A percentile compares a stretch with the other conserved stretches of the same genome.
phyloP scores from a whole-genome alignment of 1,139 yeast species.

The Yamadazyma diddensiae region DNA sequence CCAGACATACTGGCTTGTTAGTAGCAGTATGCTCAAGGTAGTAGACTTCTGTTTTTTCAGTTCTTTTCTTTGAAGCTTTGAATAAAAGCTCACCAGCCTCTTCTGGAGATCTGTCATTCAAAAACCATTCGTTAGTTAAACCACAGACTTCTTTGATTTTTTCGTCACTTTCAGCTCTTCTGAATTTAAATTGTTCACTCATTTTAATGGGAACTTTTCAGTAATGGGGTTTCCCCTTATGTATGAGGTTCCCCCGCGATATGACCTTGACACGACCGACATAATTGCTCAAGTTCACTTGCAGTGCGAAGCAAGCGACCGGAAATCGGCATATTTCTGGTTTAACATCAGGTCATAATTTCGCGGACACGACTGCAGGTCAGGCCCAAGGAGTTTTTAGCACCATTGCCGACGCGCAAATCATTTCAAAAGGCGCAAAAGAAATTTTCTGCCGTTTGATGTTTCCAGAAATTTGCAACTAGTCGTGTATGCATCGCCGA shows the following conservation, averaged over 20 bases:
- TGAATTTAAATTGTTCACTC: slow-evolving; percentile 17
- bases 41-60: slow-evolving; percentile 21
- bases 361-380: no score
- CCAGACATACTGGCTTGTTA: slow-evolving; percentile 25
- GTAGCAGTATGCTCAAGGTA: slow-evolving; percentile 27
- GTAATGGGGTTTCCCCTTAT: background rate
- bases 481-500: slow-evolving; percentile 1
- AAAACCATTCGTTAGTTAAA: slow-evolving; percentile 31
- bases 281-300: no score
- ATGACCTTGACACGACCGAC: background rate
- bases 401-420: no score
- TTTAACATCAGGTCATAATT: no score
- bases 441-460: background rate
- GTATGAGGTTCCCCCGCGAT: background rate
- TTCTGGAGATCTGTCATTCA: slow-evolving; percentile 22
- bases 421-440: no score
- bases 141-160: slow-evolving; percentile 25
- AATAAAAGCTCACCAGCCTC: slow-evolving; percentile 23
- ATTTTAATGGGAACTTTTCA: slow-evolving; percentile 5
- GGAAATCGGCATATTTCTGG: no score
- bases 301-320: no score
- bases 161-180: slow-evolving; percentile 26
- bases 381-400: no score
- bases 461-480: background rate
- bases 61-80: slow-evolving; percentile 36